Evolutionary conservation across 1,284 basidiomycete genomes (phyloP), one percentile per base, ranked within the genome.

Genomic region (Pholiota adiposa): DNA sequence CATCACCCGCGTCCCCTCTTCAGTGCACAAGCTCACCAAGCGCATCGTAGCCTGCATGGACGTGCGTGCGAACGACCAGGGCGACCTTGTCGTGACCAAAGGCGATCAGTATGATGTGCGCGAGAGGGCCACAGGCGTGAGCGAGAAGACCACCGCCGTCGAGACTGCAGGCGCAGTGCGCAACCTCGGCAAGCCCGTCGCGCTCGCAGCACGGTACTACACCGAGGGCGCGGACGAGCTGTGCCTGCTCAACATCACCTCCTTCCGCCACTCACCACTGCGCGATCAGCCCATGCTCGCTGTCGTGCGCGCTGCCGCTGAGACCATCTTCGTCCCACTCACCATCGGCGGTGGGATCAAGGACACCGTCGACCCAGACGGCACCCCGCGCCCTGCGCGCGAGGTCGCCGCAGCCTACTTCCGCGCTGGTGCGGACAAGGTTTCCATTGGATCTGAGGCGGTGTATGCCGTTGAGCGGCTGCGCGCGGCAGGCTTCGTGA

Each of bases 311-410:
- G 88, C 89, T 0, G 93, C 96, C 0, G 96, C 97, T 0, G 88
- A 94, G 73, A 87, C 88, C 53, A 88, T 98, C 52, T 99, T 97
- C 73, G 96, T 99, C 1, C 97, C 97, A n/a, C 85, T 99, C 54
- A 99, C 97, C 18, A 97, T 99, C 66, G 97, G 97, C 33, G 97
- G 97, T 34, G 97, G 97, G 0, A 99, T 99, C 82, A 97, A 96
- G 76, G 96, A 98, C 76, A 91, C 89, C 9, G 82, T 93, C 66
- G 97, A 99, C 72, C 97, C 97, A 0, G 97, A 99, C 73, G 97
- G 97, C 34, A 97, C 96, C 4, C 77, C 78, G 51, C 89, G 88
- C 61, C 83, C 86, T 18, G 97, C 97, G 23, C 83, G 97, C 58
- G 96, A 99, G 74, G 97, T 99, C 44, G 97, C 97, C 1, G 92